Evolutionary conservation across 1,284 basidiomycete genomes (phyloP), one percentile per base, ranked within the genome.

Genomic region (Trichosporon sp.): DNA sequence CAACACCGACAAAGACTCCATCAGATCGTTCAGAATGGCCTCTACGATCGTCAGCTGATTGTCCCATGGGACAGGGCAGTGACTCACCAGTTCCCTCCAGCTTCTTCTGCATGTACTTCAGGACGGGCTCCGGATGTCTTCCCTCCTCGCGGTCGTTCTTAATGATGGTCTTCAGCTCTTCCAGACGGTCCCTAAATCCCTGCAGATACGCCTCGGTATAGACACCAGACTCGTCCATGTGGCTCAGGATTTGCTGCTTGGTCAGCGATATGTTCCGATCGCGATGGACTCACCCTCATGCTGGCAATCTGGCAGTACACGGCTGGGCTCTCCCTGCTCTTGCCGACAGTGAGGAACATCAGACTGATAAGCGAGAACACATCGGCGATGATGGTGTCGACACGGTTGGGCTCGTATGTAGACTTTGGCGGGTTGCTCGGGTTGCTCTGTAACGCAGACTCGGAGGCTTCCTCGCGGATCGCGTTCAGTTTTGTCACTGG

Each of bases 231-330:
- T 98, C 95, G 83, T 94, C 92, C 91, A 96, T 92, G 80, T 95
- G 92, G 78, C 90, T 90, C 66, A 97, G 88, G 54, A 96, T 91
- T 94, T 95, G 92, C 94, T 96, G 85, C 66, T 73, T 48, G 43
- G 71, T 74, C 59, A 75, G 73, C 66, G 35, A 16, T 40, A 12
- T 3, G 46, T 37, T 6, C 19, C 16, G 12, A 19, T 8, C 10
- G 21, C 66, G 26, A 11, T 67, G 31, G 8, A 90, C 92, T 88
- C 79, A 96, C 94, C 84, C 92, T 86, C 90, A 97, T 96, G 73
- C 91, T 94, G 40, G 94, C 92, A 74, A 98, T 90, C 81, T 97
- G 95, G 74, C 92, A 94, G 83, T 96, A 98, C 0, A 92, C 93
- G 19, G 94, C 95, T 0, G 94, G 94, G 21, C 91, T 91, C 84